These are phyloP conservation scores for Inga leiocalycina DNA, from an alignment of 306 rosid species.

Conservation along the genomic window DNA sequence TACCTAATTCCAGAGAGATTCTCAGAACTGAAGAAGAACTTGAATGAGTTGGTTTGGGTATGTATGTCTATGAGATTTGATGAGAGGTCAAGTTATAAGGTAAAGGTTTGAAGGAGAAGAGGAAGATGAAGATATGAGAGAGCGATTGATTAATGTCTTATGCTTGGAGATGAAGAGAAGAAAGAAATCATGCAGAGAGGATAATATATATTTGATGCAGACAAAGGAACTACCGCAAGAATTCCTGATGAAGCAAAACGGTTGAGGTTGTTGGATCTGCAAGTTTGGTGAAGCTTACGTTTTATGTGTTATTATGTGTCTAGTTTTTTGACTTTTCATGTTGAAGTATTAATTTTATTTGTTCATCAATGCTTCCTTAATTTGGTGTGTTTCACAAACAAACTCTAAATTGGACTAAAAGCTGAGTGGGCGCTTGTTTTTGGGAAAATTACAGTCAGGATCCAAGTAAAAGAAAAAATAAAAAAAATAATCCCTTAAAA, in stretches of 20 bases:
- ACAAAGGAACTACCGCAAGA: constrained; percentile 45
- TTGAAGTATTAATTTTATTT: background rate
- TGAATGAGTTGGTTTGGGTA: background rate
- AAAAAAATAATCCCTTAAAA: too few species aligned
- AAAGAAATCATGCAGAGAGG: background rate
- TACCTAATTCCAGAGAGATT: background rate
- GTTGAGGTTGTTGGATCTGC: constrained; percentile 48
- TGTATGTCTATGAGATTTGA: constrained; percentile 5
- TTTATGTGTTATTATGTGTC: background rate
- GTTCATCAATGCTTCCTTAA: background rate
- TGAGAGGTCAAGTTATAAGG: constrained; percentile 15
- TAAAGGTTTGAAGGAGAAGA: background rate
- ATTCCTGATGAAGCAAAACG: constrained; percentile 56
- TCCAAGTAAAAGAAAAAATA: too few species aligned
- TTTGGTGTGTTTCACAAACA: constrained; percentile 11
- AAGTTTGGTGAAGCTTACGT: constrained; percentile 43
- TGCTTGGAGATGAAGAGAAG: constrained; percentile 62
- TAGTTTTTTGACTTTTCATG: background rate
- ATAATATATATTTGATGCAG: constrained; percentile 43
- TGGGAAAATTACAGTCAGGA: too few species aligned
- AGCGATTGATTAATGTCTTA: background rate
- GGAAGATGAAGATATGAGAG: background rate
- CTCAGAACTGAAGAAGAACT: background rate
- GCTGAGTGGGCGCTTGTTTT: background rate
- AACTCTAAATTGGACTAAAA: background rate